Conservation (phyloP, 345 rosid species). For the Reutealis trisperma region DNA sequence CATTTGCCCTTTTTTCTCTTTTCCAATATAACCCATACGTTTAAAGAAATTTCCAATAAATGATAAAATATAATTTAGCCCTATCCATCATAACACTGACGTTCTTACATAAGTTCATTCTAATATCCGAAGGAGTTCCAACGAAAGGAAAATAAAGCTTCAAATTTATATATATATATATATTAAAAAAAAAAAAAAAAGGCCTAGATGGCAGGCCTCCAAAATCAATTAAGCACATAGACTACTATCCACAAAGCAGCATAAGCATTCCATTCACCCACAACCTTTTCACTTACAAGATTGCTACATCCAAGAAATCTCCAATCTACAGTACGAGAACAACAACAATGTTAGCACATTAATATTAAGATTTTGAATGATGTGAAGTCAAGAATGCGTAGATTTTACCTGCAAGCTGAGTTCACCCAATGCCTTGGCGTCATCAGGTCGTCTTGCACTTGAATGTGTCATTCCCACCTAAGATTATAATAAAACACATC, state of each 20-base stretch:
- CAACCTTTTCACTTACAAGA: slow-evolving; percentile 2
- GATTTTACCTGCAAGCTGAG: slow-evolving; percentile 18
- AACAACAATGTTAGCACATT: neutral
- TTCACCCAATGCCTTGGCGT: slow-evolving; percentile 13
- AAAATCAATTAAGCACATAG: neutral
- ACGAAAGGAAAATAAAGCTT: neutral
- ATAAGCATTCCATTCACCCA: neutral
- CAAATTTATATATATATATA: too few species aligned
- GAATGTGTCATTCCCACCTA: slow-evolving; percentile 23
- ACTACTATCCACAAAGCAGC: neutral
- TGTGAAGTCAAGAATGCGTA: neutral
- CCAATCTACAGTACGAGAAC: slow-evolving; percentile 12
- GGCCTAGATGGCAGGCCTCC: neutral
- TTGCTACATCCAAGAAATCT: slow-evolving; percentile 27
- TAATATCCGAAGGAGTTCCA: neutral
- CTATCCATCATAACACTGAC: neutral
- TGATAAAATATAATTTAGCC: neutral
- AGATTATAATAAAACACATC: neutral
- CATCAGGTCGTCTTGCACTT: slow-evolving; percentile 17
- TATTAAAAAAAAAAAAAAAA: too few species aligned
- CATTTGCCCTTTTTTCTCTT: too few species aligned
- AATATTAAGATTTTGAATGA: neutral
- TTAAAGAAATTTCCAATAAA: neutral
- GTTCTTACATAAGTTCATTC: neutral
- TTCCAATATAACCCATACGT: neutral